Conservation (phyloP, 2,329 filamentous ascomycete genomes). For the Fusarium equiseti region DNA sequence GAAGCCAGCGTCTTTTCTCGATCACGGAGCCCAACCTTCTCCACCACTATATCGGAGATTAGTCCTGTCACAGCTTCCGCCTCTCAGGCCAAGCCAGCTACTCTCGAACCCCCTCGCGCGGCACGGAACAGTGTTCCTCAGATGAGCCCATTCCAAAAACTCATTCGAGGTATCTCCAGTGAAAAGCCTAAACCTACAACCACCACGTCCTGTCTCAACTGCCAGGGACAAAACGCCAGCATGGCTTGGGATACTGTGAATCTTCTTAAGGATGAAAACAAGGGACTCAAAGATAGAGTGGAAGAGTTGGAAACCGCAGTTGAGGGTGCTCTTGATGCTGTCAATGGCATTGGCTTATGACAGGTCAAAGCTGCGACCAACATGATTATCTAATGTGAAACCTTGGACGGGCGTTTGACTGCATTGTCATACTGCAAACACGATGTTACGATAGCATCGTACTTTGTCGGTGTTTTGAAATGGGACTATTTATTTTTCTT, state of each 20-base stretch:
- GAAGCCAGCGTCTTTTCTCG: conserved; percentile 71
- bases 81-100: conserved; percentile 42
- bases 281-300: conserved; percentile 69
- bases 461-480: conserved; percentile 14
- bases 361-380: conserved; percentile 3
- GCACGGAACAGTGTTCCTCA: conserved; percentile 51
- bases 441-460: conserved; percentile 21
- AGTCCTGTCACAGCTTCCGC: conserved; percentile 40
- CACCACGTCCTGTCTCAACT: conserved; percentile 63
- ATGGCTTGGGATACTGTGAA: conserved; percentile 75
- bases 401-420: conserved; percentile 19
- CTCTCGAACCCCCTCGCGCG: conserved; percentile 43
- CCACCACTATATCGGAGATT: conserved; percentile 54
- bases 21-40: conserved; percentile 67
- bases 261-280: conserved; percentile 72
- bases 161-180: conserved; percentile 58
- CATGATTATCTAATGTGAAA: conserved; percentile 22
- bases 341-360: conserved; percentile 66
- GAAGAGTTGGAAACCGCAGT: conserved; percentile 70
- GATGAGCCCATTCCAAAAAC: conserved; percentile 56
- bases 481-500: conserved; percentile 14
- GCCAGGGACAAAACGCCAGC: conserved; percentile 68
- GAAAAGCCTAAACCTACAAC: conserved; percentile 46
- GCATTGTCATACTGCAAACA: conserved; percentile 22
- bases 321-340: conserved; percentile 70